Evolutionary conservation across 192 early-diverging fungal species (phyloP).

Genomic region (Backusella australiensis): DNA sequence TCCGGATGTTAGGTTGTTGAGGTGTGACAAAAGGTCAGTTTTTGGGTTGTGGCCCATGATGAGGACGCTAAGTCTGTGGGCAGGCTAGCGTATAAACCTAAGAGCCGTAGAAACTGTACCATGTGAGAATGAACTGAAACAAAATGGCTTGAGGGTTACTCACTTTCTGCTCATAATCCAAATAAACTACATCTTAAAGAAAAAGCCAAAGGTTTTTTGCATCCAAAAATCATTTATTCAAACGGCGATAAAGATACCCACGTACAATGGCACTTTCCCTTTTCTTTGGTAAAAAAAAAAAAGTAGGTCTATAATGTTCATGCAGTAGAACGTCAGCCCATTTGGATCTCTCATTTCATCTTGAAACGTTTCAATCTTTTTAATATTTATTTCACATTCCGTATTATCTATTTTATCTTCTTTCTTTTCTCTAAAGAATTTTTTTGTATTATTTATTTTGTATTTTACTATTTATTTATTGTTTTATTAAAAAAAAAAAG

Average conservation of each 20-base stretch:
- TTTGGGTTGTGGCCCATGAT: constrained; percentile 1
- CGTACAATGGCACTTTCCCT: neutral
- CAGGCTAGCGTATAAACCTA: neutral
- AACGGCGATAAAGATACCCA: neutral
- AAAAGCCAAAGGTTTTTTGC: neutral
- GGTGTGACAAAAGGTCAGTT: neutral
- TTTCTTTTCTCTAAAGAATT: neutral
- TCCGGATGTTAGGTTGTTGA: neutral
- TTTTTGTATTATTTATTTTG: constrained; percentile 4
- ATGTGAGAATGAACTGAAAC: neutral
- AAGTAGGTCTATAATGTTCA: neutral
- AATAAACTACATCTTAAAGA: neutral
- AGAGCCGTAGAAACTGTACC: neutral
- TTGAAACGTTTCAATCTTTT: neutral
- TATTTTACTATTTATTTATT: neutral
- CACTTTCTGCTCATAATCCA: neutral
- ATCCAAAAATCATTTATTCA: neutral
- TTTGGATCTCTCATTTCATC: neutral
- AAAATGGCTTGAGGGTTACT: constrained; percentile 5
- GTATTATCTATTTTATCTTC: constrained; percentile 1
- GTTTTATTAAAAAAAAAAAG: neutral
- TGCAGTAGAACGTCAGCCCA: constrained; percentile 1
- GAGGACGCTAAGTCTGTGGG: neutral
- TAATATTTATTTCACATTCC: constrained; percentile 6
- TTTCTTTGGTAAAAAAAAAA: neutral